A percentile compares a stretch with the other conserved stretches of the same genome.
Evolutionary conservation across 495 filamentous ascomycete genomes (phyloP).

Genomic region (Neurospora cerealis): DNA sequence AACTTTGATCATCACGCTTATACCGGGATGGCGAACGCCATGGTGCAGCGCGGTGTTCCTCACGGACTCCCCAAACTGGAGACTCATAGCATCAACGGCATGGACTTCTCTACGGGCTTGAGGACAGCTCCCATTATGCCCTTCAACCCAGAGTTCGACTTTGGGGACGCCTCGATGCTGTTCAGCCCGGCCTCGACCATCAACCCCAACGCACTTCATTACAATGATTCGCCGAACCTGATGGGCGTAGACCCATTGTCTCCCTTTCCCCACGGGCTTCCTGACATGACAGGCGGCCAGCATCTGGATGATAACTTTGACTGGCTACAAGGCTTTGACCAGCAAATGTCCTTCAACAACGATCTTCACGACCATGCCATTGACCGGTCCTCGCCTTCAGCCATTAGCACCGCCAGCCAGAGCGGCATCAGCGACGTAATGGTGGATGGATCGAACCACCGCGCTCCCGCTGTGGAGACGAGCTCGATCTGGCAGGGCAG

Average conservation of each 20-base stretch:
- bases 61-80: conserved; percentile 73
- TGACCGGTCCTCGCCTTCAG: conserved; percentile 90
- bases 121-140: conserved; percentile 71
- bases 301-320: conserved; percentile 70
- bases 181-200: conserved; percentile 65
- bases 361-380: conserved; percentile 62
- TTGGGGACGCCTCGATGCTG: conserved; percentile 51
- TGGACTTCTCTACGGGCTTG: conserved; percentile 54
- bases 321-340: conserved; percentile 80
- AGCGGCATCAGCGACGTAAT: conserved; percentile 88
- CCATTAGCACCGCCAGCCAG: conserved; percentile 85
- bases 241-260: conserved; percentile 65
- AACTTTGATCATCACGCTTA: conserved; percentile 36
- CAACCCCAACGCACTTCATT: conserved; percentile 93
- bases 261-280: conserved; percentile 58
- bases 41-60: conserved; percentile 51
- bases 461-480: conserved; percentile 31
- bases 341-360: conserved; percentile 60
- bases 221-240: conserved; percentile 69
- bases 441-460: conserved; percentile 69
- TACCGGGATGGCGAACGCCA: conserved; percentile 59
- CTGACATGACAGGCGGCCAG: conserved; percentile 43
- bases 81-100: conserved; percentile 48
- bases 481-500: conserved; percentile 57
- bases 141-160: conserved; percentile 63